Evolutionary conservation across 768 basidiomycete genomes (phyloP).

Genomic region (Lentinula sp.): DNA sequence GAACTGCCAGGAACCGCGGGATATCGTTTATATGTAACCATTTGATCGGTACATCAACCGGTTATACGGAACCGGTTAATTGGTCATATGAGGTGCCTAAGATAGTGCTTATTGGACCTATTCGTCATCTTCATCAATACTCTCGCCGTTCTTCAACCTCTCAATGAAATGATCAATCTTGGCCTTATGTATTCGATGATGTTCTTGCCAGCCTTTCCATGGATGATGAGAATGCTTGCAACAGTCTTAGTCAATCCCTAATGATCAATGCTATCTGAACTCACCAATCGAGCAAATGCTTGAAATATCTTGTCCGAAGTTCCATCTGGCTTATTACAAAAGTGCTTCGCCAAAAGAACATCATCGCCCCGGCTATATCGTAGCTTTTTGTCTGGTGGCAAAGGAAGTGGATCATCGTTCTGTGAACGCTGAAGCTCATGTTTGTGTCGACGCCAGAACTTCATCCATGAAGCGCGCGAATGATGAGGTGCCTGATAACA

Average conservation of each 20-base stretch:
- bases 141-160: constrained; percentile 52
- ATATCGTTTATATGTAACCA: too few relatives aligned
- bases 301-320: constrained; percentile 85
- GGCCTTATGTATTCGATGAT: constrained; percentile 81
- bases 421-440: constrained; percentile 69
- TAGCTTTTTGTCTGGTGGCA: constrained; percentile 83
- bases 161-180: constrained; percentile 80
- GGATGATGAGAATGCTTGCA: constrained; percentile 79
- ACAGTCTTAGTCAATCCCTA: background rate
- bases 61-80: too few relatives aligned
- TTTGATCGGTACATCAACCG: too few relatives aligned
- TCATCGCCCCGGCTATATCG: constrained; percentile 79
- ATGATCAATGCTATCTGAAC: constrained; percentile 12
- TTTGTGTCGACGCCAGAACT: constrained; percentile 84
- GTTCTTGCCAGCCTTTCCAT: constrained; percentile 94
- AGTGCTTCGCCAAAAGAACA: constrained; percentile 70
- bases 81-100: too few relatives aligned
- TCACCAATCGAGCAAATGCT: constrained; percentile 64
- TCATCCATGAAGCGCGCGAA: constrained; percentile 92
- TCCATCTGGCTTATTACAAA: constrained; percentile 66
- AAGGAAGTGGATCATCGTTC: constrained; percentile 65
- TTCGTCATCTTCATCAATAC: constrained; percentile 24
- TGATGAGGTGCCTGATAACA: constrained; percentile 72
- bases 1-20: too few relatives aligned
- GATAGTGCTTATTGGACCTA: too few relatives aligned